Evolutionary conservation across 352 stramenopile species (phyloP), one percentile per base, ranked within the genome.

Genomic region (Phytopythium sindhum): DNA sequence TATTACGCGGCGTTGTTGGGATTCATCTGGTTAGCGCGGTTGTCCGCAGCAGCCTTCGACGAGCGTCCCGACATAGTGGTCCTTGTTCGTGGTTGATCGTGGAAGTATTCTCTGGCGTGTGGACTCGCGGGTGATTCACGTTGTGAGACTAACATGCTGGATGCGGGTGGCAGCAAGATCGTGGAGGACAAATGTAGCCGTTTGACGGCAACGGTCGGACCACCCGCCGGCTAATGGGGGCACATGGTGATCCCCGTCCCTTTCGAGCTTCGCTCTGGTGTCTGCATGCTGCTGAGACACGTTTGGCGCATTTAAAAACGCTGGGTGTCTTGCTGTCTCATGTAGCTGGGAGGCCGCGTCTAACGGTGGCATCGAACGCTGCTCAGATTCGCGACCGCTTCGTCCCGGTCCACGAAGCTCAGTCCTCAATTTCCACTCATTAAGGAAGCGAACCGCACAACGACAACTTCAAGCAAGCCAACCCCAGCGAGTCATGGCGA

Each of bases 11-110:
- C 17, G 24, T 83, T 83, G 53, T 83, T 83, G 0, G 75, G 72
- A 24, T 83, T 83, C 10, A 80, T 39, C 35, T 83, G 75, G 41
- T 78, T 80, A 0, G 72, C 51, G 15, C 62, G 70, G 35, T 80
- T 77, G 48, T 80, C 70, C 2, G 42, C 54, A 1, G 70, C 57
- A 9, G 73, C 70, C 57, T 78, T 64, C 5, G 69, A 67, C 33
- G 54, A 47, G 4, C 54, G 54, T 1, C 54, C 54, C 33, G 54
- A 60, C 54, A 60, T 60, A n/a, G 0, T 60, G 7, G 21, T 11
- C 28, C 52, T 54, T 11, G 24, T 29, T 31, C 23, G 45, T 11
- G 14, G 31, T 39, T 10, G n/a, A n/a, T n/a, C n/a, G n/a, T n/a
- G n/a, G n/a, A n/a, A n/a, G n/a, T n/a, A n/a, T n/a, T 47, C 41